Base-by-base conservation (phyloP, 164 flowering plant genomes). In the Magnolia kwangsiensis region DNA sequence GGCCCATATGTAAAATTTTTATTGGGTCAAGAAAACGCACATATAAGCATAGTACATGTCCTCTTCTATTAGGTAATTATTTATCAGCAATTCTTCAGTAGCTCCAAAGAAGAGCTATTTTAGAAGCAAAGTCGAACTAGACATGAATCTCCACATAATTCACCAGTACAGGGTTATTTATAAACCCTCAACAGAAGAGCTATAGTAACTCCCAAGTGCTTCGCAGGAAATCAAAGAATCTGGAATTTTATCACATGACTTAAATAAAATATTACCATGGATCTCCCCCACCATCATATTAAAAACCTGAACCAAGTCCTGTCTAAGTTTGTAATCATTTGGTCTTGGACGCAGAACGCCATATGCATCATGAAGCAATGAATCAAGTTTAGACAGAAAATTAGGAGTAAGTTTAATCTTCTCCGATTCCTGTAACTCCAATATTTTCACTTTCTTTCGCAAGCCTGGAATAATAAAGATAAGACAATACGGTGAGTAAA, bases 201-300 rank as follows among this genome's bases (percentile, higher is more conserved):
- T 16, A 16, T 55, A 11, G 61, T 11, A 11, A 55, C 13, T 55
- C 16, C 18, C 13, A 9, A 55, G 61, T 10, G 61, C 61, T 11
- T 55, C 2, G 7, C 20, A 29, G 71, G 20, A 14, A 37, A 37
- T 14, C n/a, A 68, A 19, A 68, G 27, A 18, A 50, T 18, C 11
- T n/a, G n/a, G n/a, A 2, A 49, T 31, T 50, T 9, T 49, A 19
- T 19, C n/a, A 10, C n/a, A 67, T 2, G 23, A 70, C 19, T 72
- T 18, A 18, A 50, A n/a, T 29, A 69, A 68, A 69, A 78, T n/a
- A 1, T 76, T 87, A 91, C 95, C 92, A 79, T 79, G 85, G 21
- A 84, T 70, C 78, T 89, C 90, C 80, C 84, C 83, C 45, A 88
- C 89, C 18, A 91, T 85, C 24, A 71, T 75, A 80, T 89, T 86